Percentiles rank a stretch among this genome's conserved stretches.
Evolutionary conservation across 2,329 filamentous ascomycete species (phyloP).

Genomic region (Colletotrichum cereale): DNA sequence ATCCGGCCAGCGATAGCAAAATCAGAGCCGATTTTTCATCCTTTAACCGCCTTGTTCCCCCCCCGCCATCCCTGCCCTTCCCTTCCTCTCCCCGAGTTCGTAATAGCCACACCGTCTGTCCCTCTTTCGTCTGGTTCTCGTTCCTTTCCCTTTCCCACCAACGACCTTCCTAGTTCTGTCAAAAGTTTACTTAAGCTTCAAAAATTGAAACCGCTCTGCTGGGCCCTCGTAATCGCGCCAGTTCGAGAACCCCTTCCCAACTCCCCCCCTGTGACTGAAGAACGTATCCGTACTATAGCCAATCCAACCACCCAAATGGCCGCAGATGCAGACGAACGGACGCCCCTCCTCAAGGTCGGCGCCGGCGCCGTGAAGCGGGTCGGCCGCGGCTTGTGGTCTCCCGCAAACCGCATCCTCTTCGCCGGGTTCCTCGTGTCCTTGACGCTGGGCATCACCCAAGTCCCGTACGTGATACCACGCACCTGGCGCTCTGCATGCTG

Average conservation of each 20-base stretch:
- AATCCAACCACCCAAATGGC: conserved; percentile 23
- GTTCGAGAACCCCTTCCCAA: background rate
- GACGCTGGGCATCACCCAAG: conserved; percentile 63
- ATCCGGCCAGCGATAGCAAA: conserved; percentile 16
- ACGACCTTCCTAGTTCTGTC: conserved; percentile 22
- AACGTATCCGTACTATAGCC: background rate
- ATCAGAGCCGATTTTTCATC: background rate
- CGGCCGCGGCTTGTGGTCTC: conserved; percentile 35
- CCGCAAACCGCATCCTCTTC: conserved; percentile 62
- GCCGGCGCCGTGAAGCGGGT: conserved; percentile 40
- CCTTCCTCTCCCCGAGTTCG: background rate
- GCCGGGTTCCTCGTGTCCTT: conserved; percentile 71
- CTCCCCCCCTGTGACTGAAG: conserved; percentile 1
- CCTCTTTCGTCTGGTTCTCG: background rate
- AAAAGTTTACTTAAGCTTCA: conserved; percentile 27
- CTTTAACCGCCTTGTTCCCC: conserved; percentile 11
- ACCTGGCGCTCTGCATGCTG: no score
- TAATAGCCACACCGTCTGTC: background rate
- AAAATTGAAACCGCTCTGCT: background rate
- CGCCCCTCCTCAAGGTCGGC: conserved; percentile 37
- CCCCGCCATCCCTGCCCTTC: background rate
- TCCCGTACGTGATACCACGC: conserved; percentile 55
- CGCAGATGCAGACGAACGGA: conserved; percentile 34
- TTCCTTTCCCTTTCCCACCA: background rate
- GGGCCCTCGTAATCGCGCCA: conserved; percentile 4